Conservation (phyloP, 139 green algal species). For the Diplosphaera chodatii region DNA sequence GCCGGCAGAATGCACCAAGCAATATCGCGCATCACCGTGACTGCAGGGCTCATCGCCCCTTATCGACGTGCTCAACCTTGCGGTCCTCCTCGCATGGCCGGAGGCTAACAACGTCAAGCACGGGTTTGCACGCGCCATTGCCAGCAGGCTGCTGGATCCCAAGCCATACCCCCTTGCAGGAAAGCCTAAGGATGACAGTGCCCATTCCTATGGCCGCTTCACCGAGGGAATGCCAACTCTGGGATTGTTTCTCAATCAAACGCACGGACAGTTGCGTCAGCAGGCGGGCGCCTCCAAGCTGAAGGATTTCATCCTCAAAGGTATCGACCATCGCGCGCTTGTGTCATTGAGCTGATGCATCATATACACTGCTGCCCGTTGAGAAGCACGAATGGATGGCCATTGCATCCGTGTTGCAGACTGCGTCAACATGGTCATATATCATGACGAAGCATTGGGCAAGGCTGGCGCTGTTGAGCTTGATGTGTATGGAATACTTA, state of each 20-base stretch:
- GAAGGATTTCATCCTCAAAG: neutral
- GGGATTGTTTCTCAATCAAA: neutral
- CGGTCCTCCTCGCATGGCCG: neutral
- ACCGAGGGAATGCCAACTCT: neutral
- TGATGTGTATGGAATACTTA: neutral
- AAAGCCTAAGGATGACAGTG: neutral
- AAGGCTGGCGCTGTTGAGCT: neutral
- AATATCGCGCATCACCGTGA: no score
- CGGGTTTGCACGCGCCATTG: neutral
- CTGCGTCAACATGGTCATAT: neutral
- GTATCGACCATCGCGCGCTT: no score
- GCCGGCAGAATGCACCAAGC: no score
- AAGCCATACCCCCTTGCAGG: no score
- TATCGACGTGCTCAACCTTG: neutral
- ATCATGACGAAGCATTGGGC: neutral
- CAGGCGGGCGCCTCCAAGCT: neutral
- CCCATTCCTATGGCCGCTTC: neutral
- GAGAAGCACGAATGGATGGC: no score
- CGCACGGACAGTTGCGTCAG: neutral
- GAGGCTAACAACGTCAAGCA: neutral
- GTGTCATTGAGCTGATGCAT: no score
- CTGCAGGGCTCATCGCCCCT: neutral
- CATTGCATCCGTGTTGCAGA: neutral
- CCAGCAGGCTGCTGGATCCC: neutral
- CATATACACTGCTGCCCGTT: no score